A percentile compares a stretch with the other conserved stretches of the same genome.
Evolutionary conservation across 2,329 filamentous ascomycete species (phyloP).

Genomic region (Tolypocladium inflatum): DNA sequence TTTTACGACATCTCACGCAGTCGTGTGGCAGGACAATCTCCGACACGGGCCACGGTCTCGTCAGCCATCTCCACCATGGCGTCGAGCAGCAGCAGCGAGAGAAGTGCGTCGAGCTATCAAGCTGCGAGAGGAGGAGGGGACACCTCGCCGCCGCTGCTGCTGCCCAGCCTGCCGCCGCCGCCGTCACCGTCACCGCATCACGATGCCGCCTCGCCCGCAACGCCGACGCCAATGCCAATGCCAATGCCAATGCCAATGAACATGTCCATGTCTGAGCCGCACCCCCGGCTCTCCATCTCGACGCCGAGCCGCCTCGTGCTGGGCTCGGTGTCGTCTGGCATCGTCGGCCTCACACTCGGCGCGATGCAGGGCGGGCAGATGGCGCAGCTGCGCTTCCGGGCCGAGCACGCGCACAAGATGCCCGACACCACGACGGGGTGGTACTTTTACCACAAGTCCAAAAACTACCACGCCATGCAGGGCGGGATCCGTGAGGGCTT

Average conservation of each 20-base stretch:
- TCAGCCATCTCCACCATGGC: slow-evolving; percentile 1
- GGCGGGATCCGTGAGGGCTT: slow-evolving; percentile 72
- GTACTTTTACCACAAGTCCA: slow-evolving; percentile 98
- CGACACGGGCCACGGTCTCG: not conserved
- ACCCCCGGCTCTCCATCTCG: slow-evolving; percentile 50
- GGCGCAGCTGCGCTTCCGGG: slow-evolving; percentile 76
- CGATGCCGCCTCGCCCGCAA: not conserved
- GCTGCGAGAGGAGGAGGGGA: not conserved
- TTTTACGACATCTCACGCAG: not conserved
- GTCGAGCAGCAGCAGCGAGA: not conserved
- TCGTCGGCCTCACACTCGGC: slow-evolving; percentile 63
- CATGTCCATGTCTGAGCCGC: slow-evolving; percentile 9
- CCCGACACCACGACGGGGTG: slow-evolving; percentile 76
- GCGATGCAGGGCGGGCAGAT: slow-evolving; percentile 62
- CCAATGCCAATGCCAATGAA: not conserved
- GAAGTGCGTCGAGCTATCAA: not conserved
- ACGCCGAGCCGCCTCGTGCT: slow-evolving; percentile 57
- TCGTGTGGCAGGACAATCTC: not conserved
- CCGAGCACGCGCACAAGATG: slow-evolving; percentile 91
- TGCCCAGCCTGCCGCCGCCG: not conserved
- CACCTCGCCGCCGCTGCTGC: not conserved
- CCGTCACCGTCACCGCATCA: not conserved
- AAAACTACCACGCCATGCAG: slow-evolving; percentile 80
- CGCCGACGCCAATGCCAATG: not conserved
- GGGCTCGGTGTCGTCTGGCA: slow-evolving; percentile 52